Evolutionary conservation across 1,284 basidiomycete genomes (phyloP).

Genomic region (Cryptococcus deneoformans): DNA sequence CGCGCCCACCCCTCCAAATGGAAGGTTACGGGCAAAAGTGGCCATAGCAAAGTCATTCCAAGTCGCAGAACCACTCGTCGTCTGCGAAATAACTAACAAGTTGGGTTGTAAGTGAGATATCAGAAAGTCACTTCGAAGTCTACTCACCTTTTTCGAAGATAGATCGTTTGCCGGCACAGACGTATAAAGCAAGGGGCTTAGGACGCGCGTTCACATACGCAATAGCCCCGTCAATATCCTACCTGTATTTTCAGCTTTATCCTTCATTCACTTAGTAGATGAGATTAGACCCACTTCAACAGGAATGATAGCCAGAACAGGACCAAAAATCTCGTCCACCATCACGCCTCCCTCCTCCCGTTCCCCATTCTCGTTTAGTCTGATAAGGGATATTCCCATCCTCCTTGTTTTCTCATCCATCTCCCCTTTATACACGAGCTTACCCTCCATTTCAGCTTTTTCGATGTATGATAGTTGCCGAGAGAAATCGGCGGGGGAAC

Average conservation of each 20-base stretch:
- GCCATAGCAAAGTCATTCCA: constrained; percentile 48
- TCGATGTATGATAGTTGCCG: constrained; percentile 65
- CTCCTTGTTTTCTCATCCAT: constrained; percentile 54
- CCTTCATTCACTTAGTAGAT: constrained; percentile 29
- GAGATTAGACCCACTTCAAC: constrained; percentile 52
- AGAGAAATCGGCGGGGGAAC: constrained; percentile 55
- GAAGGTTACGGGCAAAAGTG: constrained; percentile 37
- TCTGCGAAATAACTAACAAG: constrained; percentile 44
- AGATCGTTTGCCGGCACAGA: constrained; percentile 35
- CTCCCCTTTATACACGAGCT: constrained; percentile 67
- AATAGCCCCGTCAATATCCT: constrained; percentile 68
- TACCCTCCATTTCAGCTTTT: constrained; percentile 60
- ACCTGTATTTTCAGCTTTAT: constrained; percentile 15
- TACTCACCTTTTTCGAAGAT: constrained; percentile 37
- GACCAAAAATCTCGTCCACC: constrained; percentile 72
- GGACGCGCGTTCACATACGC: constrained; percentile 59
- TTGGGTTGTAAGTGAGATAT: constrained; percentile 38
- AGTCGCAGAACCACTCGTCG: constrained; percentile 41
- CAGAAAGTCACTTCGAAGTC: constrained; percentile 3
- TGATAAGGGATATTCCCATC: constrained; percentile 50
- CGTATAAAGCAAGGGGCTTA: constrained; percentile 45
- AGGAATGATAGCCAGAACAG: constrained; percentile 70
- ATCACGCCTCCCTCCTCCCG: constrained; percentile 61
- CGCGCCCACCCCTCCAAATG: constrained; percentile 49
- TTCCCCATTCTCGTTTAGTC: constrained; percentile 58